Evolutionary conservation across 1,284 basidiomycete genomes (phyloP).

Genomic region (Sporisorium iseilematis-ciliati): DNA sequence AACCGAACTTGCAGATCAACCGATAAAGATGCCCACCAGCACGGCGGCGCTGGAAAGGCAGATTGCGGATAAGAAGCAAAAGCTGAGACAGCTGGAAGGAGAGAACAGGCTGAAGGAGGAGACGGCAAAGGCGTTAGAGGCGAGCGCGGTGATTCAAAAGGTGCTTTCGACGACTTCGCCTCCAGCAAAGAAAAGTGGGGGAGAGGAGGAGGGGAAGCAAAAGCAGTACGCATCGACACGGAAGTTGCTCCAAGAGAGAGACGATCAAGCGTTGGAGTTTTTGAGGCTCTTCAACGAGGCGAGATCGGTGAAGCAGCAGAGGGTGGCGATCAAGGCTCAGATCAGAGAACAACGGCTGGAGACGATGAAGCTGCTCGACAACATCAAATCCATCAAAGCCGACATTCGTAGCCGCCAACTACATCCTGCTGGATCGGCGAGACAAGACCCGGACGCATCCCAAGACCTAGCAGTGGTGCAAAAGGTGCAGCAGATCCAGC

Average conservation of each 20-base stretch:
- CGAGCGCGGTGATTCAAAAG: constrained; percentile 34
- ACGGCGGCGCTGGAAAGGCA: constrained; percentile 27
- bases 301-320: constrained; percentile 26
- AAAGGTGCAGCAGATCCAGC: constrained; percentile 40
- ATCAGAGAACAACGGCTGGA: constrained; percentile 39
- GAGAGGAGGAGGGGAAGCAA: background rate
- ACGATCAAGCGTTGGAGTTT: constrained; percentile 50
- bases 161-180: constrained; percentile 35
- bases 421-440: constrained; percentile 17
- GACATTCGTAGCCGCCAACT: constrained; percentile 43
- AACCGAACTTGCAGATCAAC: constrained; percentile 18
- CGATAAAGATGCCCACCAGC: constrained; percentile 42
- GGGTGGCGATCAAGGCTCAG: constrained; percentile 23
- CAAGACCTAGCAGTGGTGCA: constrained; percentile 33
- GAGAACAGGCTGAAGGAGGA: constrained; percentile 29
- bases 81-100: constrained; percentile 26
- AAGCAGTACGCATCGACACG: constrained; percentile 40
- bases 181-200: constrained; percentile 7
- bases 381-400: constrained; percentile 42
- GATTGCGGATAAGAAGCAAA: constrained; percentile 32
- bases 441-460: constrained; percentile 26
- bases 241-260: constrained; percentile 40
- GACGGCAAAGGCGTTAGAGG: constrained; percentile 34
- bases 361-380: constrained; percentile 31
- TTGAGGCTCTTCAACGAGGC: constrained; percentile 37